Conservation (phyloP, 1,284 basidiomycete species). For the Trichosporon ovoides region DNA sequence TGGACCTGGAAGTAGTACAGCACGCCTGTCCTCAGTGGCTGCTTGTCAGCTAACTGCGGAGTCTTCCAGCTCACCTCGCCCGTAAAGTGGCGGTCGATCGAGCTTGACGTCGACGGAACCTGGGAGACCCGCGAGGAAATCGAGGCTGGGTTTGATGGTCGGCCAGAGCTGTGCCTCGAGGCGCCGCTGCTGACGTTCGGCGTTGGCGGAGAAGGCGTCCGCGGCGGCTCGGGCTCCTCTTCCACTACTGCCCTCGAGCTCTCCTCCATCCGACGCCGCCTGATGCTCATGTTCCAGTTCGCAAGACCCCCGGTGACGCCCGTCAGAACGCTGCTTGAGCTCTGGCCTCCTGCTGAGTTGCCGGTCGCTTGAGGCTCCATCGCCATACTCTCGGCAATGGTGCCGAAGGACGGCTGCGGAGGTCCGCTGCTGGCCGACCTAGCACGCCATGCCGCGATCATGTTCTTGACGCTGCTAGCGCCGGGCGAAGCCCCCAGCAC, state of each 20-base stretch:
- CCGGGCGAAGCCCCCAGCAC: background rate
- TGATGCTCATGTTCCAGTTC: conserved; percentile 59
- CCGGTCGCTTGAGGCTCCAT: conserved; percentile 14
- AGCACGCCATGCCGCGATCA: conserved; percentile 64
- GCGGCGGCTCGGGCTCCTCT: conserved; percentile 12
- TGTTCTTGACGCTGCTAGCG: conserved; percentile 56
- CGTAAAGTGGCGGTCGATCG: conserved; percentile 16
- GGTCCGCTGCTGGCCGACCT: conserved; percentile 5
- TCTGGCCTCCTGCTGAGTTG: background rate
- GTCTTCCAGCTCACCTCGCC: conserved; percentile 53
- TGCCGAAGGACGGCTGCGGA: background rate
- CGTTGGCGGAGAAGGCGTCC: background rate
- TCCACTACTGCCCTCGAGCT: background rate
- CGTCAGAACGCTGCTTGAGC: conserved; percentile 17
- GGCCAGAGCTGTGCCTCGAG: background rate
- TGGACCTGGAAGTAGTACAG: conserved; percentile 89
- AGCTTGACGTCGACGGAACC: background rate
- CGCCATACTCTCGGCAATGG: background rate
- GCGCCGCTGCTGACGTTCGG: background rate
- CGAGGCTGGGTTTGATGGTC: background rate
- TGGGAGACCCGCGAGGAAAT: background rate
- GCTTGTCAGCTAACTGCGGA: background rate
- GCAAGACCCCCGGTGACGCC: conserved; percentile 43
- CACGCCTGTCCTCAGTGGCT: conserved; percentile 75
- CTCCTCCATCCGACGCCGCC: conserved; percentile 57